Evolutionary conservation across 495 filamentous ascomycete species (phyloP), one percentile per base, ranked within the genome.

Genomic region (Parmelia sp.): DNA sequence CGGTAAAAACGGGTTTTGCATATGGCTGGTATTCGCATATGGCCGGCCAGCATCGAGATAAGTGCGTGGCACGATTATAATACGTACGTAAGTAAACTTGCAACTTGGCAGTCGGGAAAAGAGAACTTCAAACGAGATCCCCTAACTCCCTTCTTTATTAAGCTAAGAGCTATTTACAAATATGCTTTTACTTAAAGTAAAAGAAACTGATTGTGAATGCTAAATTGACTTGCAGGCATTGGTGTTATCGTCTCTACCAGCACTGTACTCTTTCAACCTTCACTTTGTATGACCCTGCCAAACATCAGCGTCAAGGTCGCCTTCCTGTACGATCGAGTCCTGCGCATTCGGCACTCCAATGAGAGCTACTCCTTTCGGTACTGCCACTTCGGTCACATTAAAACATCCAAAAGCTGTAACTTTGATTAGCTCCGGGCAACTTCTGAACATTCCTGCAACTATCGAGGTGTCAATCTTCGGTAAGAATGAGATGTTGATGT

Each of bases 361-460:
- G 35, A 96, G 75, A 19, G 89, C 86, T 67, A 90, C 87, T 29
- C 87, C 89, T 57, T 74, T 78, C 1, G 90, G 90, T 45, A 94
- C 86, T 36, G 77, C 75, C 21, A 90, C 81, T 60, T 91, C 85
- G 67, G 74, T 78, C 39, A 95, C 83, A 27, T 88, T 86, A 77
- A 92, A 91, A 75, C 90, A 93, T 29, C 88, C 90, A 75, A 95
- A 96, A 8, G 90, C 89, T 47, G 88, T 86, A 56, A 95, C 68
- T 70, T 84, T 85, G 71, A 84, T 83, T 40, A 97, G 67, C 6
- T 79, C 79, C 7, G 90, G 91, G 68, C 90, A 96, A 70, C 81
- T 80, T 53, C 79, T 77, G 74, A 96, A 90, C 58, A 96, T 90
- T 23, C 79, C 82, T 3, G 84, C 84, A 0, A 91, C 81, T 23